Percentiles rank a stretch among this genome's conserved stretches.
Evolutionary conservation across 495 filamentous ascomycete species (phyloP).

Genomic region (Penicillium canariense): DNA sequence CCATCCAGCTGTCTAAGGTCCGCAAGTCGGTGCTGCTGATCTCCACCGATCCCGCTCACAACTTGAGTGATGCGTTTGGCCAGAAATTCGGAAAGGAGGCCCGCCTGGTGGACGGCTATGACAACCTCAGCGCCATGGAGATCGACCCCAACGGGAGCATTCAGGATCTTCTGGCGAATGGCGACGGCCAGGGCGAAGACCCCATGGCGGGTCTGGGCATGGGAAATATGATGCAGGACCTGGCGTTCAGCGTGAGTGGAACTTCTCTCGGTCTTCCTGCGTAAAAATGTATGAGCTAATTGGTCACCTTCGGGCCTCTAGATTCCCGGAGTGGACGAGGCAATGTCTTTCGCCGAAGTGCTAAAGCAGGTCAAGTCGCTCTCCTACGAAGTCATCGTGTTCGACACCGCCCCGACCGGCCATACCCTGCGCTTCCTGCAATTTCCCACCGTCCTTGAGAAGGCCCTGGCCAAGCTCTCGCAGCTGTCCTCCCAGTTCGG

Average conservation of each 20-base stretch:
- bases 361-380: conserved; percentile 99
- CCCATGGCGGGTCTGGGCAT: conserved; percentile 63
- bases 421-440: conserved; percentile 99
- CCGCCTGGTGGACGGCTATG: conserved; percentile 83
- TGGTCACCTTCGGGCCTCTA: conserved; percentile 29
- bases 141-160: conserved; percentile 99
- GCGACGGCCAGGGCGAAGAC: conserved; percentile 70
- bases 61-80: conserved; percentile 94
- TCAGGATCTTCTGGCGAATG: conserved; percentile 83
- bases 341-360: conserved; percentile 99
- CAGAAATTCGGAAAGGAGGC: conserved; percentile 99
- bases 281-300: background rate
- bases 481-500: conserved; percentile 93
- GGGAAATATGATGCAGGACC: conserved; percentile 73
- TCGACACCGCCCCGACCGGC: conserved; percentile 98
- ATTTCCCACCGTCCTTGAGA: conserved; percentile 97
- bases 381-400: conserved; percentile 97
- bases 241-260: conserved; percentile 63
- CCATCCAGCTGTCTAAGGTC: conserved; percentile 95
- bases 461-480: conserved; percentile 93
- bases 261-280: background rate
- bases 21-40: conserved; percentile 95
- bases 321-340: conserved; percentile 98
- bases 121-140: conserved; percentile 97
- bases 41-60: conserved; percentile 98